phyloP scores from a whole-genome alignment of 805 yeast species.

The Clavispora phyllophila region DNA sequence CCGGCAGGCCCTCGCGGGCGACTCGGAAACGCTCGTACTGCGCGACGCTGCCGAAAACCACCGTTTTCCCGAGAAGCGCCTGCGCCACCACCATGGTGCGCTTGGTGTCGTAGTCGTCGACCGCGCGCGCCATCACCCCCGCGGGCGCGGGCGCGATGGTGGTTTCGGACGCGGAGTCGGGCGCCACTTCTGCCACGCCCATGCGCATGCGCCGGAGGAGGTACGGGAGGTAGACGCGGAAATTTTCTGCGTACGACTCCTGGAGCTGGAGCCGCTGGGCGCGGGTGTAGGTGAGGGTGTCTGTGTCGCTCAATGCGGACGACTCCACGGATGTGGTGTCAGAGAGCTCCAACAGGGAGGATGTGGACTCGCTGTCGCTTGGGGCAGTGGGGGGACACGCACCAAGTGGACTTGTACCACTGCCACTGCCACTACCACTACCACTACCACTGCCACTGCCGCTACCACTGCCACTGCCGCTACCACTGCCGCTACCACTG shows the following conservation, averaged over 20 bases:
- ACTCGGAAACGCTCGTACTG: constrained; percentile 26
- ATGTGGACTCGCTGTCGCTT: no score
- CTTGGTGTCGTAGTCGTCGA: constrained; percentile 22
- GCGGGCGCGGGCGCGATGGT: constrained; percentile 7
- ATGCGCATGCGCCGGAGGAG: constrained; percentile 27
- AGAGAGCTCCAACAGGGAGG: no score
- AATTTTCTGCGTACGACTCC: constrained; percentile 32
- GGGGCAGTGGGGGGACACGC: no score
- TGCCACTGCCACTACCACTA: no score
- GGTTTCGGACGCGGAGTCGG: constrained; percentile 8
- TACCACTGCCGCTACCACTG: no score
- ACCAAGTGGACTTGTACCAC: no score
- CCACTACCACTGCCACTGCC: no score
- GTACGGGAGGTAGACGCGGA: constrained; percentile 33
- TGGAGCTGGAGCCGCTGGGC: constrained; percentile 30
- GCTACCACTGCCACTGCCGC: no score
- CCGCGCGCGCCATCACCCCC: constrained; percentile 18
- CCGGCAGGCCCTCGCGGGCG: constrained; percentile 31
- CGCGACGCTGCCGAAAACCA: constrained; percentile 27
- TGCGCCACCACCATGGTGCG: constrained; percentile 27
- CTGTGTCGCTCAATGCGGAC: constrained; percentile 31
- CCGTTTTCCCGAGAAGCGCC: constrained; percentile 25
- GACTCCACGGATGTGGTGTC: constrained; percentile 5
- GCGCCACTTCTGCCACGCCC: constrained; percentile 4
- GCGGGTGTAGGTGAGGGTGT: constrained; percentile 24